A percentile compares a stretch with the other conserved stretches of the same genome.
These are phyloP conservation scores for Trichoderma brevicompactum DNA, from an alignment of 2,329 filamentous ascomycete species.

Conservation along the genomic window DNA sequence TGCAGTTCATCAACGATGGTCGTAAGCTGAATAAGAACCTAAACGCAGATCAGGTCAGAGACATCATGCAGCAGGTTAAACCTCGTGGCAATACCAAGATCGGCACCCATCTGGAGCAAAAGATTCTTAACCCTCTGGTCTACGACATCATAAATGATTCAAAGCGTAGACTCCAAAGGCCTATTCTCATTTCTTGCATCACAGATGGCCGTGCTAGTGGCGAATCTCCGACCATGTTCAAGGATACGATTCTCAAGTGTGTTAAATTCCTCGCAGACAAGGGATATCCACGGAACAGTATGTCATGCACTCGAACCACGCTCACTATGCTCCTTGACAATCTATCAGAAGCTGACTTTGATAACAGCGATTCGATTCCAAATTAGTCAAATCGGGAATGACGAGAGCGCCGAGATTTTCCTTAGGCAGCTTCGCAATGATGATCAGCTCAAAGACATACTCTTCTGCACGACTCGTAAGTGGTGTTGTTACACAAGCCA, in stretches of 20 bases:
- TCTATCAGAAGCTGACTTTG: background rate
- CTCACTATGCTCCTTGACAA: background rate
- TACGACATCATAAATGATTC: conserved; percentile 5
- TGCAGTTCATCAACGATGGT: conserved; percentile 22
- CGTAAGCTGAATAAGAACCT: background rate
- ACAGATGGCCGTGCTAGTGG: conserved; percentile 19
- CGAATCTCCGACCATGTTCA: background rate
- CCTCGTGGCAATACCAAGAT: conserved; percentile 15
- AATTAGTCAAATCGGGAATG: conserved; percentile 25
- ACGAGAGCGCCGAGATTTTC: background rate
- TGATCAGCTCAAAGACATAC: background rate
- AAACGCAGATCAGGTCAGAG: background rate
- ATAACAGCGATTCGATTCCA: conserved; percentile 21
- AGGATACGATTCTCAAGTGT: conserved; percentile 9
- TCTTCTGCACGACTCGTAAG: conserved; percentile 27
- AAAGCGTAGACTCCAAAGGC: background rate
- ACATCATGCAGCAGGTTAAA: background rate
- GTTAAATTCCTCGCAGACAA: background rate
- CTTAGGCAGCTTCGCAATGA: conserved; percentile 1
- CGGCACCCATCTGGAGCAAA: conserved; percentile 10
- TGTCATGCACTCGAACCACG: background rate
- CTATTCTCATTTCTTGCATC: conserved; percentile 24
- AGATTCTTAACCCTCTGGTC: conserved; percentile 24
- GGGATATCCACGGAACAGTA: background rate
- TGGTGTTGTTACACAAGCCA: background rate